phyloP scores from a whole-genome alignment of 1,139 yeast species.

The Scheffersomyces parashehatae region DNA sequence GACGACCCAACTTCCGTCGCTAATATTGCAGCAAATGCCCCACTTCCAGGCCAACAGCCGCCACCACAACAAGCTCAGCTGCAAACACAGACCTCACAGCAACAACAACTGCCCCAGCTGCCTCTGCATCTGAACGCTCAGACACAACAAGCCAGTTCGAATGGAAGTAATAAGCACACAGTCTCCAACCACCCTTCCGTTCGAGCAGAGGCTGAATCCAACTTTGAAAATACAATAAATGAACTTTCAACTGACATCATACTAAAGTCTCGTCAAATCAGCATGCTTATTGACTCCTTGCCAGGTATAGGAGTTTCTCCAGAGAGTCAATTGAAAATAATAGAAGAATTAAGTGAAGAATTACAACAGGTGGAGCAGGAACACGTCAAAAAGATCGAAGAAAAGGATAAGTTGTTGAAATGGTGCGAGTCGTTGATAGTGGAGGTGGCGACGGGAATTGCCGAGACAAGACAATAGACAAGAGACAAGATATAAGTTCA shows the following conservation, averaged over 20 bases:
- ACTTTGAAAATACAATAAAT: constrained; percentile 58
- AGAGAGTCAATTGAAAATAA: constrained; percentile 65
- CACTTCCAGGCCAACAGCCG: constrained; percentile 51
- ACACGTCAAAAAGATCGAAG: constrained; percentile 56
- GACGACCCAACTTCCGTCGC: constrained; percentile 39
- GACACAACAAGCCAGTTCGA: constrained; percentile 26
- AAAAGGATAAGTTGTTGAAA: constrained; percentile 64
- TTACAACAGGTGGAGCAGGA: constrained; percentile 62
- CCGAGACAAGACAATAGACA: constrained; percentile 26
- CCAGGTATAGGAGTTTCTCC: constrained; percentile 94
- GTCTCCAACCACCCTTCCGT: constrained; percentile 18
- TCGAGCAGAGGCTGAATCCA: constrained; percentile 19
- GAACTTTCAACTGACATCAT: constrained; percentile 84
- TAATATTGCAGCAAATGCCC: constrained; percentile 47
- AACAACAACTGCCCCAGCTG: constrained; percentile 1
- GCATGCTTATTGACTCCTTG: constrained; percentile 79
- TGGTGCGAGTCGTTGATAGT: constrained; percentile 72
- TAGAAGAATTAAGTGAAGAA: constrained; percentile 64
- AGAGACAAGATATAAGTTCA: no score
- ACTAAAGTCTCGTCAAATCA: constrained; percentile 81
- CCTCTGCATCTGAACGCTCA: constrained; percentile 2
- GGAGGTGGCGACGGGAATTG: constrained; percentile 58
- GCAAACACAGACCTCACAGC: constrained; percentile 14
- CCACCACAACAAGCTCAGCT: constrained; percentile 15
- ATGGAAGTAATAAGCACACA: constrained; percentile 27